Base-by-base conservation (phyloP, 192 early-diverging fungal species). In the Dispira parvispora region DNA sequence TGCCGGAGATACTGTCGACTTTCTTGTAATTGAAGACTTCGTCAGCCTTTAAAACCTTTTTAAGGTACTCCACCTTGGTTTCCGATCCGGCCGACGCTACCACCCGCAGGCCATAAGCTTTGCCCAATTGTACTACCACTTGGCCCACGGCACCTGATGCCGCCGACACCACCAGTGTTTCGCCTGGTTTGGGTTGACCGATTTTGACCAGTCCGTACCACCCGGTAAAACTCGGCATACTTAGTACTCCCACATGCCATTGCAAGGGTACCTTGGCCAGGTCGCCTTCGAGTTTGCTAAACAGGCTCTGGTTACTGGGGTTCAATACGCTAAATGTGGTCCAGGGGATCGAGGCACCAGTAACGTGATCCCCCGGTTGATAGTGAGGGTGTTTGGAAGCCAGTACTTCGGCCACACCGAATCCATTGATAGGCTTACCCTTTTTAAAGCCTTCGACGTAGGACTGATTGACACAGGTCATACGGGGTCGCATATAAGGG, bases 1-100 rank as follows among this genome's bases (percentile, higher is more conserved):
- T 79, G 0, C 64, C 68, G 0, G 67, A 61, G 21, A 69, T 55
- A 45, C 67, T 63, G n/a, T 73, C 76, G 9, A 71, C 76, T 3
- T 80, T 90, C 71, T 92, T 96, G 84, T 96, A 96, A 78, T 96
- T 96, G 78, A 96, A 88, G 13, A 78, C 93, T 4, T 74, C 87
- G 70, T 96, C 90, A 46, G 86, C 87, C 9, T 85, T 85, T 49
- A 84, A 65, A 44, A 78, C 75, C 8, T 77, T 70, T 61, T 78
- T 76, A 20, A 92, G 75, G 64, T 77, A 82, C 18, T 68, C 75
- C 21, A 87, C 84, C 68, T 96, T 96, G 1, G 90, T 88, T 65
- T 93, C 88, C 2, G 80, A 78, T 10, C 90, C 89, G 12, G 89
- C 88, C 26, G 80, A 80, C 27, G 89, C 94, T 44, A 96, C 79